These are phyloP conservation scores for Huntiella moniliformis DNA, from an alignment of 2,329 filamentous ascomycete genomes.

Conservation along the genomic window DNA sequence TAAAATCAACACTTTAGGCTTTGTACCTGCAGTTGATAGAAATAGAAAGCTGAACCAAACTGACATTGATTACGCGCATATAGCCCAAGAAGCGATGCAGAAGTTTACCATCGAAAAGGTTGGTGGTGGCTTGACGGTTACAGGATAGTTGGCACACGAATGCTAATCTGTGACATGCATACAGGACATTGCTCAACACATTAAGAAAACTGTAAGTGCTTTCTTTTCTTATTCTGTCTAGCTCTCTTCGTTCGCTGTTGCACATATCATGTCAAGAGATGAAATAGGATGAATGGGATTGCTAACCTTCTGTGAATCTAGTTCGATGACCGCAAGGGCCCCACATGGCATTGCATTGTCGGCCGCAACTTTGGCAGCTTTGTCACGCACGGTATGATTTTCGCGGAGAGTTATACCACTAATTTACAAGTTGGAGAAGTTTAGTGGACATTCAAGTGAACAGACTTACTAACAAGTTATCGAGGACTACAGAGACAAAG, in stretches of 20 bases:
- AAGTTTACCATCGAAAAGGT: constrained; percentile 46
- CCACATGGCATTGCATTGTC: constrained; percentile 98
- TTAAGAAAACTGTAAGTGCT: constrained; percentile 66
- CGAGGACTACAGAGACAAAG: constrained; percentile 60
- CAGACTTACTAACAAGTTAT: not conserved
- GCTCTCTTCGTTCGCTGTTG: no score
- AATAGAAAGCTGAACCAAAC: not conserved
- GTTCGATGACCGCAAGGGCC: constrained; percentile 94
- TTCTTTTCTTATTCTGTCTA: not conserved
- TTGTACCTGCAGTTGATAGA: no score
- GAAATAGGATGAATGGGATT: no score
- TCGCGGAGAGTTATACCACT: not conserved
- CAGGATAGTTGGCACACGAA: not conserved
- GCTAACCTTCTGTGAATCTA: constrained; percentile 20
- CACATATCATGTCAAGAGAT: no score
- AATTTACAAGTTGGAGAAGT: no score
- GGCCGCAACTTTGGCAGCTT: constrained; percentile 98
- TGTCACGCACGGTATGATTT: constrained; percentile 67
- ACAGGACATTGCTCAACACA: constrained; percentile 86
- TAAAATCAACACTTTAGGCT: no score
- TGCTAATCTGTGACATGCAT: not conserved
- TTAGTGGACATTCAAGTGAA: not conserved
- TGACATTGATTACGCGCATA: constrained; percentile 13
- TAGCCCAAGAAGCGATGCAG: constrained; percentile 44
- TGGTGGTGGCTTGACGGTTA: not conserved